Percentiles rank a stretch among this genome's conserved stretches.
These are phyloP conservation scores for Tuber borchii DNA, from an alignment of 495 filamentous ascomycete species.

Conservation along the genomic window DNA sequence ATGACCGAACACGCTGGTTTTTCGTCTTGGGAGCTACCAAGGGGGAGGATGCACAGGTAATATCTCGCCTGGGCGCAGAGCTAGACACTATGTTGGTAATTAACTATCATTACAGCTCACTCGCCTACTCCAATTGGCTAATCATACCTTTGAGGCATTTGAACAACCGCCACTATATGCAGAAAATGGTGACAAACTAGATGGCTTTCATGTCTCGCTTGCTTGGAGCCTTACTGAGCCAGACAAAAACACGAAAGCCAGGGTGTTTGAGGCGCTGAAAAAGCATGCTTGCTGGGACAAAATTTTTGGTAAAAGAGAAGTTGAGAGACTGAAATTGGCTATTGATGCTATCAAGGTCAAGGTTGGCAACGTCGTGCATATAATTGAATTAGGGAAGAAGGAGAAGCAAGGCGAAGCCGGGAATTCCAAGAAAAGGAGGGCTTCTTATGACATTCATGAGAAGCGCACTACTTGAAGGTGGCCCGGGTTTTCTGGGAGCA, in stretches of 20 bases:
- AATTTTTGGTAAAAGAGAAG: conserved; percentile 25
- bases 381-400: conserved; percentile 26
- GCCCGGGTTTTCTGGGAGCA: background rate
- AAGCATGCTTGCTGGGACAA: conserved; percentile 41
- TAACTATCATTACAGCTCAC: conserved; percentile 51
- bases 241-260: conserved; percentile 10
- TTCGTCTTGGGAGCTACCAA: conserved; percentile 60
- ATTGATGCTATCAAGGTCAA: conserved; percentile 62
- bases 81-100: background rate
- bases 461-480: background rate
- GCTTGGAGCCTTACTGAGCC: conserved; percentile 59
- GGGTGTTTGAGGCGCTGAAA: conserved; percentile 42
- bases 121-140: conserved; percentile 58
- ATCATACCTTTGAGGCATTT: conserved; percentile 53
- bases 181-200: conserved; percentile 43
- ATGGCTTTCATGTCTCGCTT: conserved; percentile 72
- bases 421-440: conserved; percentile 22
- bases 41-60: conserved; percentile 42
- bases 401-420: conserved; percentile 8
- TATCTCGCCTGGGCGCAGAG: background rate
- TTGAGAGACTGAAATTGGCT: conserved; percentile 42
- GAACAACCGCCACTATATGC: conserved; percentile 68
- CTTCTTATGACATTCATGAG: conserved; percentile 6
- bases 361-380: conserved; percentile 62
- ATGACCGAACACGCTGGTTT: conserved; percentile 76